Evolutionary conservation across 2,329 filamentous ascomycete species (phyloP).

Genomic region (Clathrospora elynae): DNA sequence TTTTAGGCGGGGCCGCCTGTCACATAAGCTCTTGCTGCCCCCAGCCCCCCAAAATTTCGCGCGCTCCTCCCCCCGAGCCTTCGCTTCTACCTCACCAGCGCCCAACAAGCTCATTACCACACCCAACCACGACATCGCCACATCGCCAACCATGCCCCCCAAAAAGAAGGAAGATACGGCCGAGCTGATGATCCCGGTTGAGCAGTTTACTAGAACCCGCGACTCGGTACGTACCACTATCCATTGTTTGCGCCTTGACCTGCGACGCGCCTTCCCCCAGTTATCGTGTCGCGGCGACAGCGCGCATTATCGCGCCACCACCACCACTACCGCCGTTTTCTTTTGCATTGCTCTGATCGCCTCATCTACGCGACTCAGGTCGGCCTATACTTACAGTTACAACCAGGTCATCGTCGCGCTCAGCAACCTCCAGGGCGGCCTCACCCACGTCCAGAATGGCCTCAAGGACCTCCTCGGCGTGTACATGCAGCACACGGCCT

Average conservation of each 20-base stretch:
- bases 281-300: constrained; percentile 14
- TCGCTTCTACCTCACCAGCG: constrained; percentile 7
- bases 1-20: constrained; percentile 11
- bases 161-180: constrained; percentile 42
- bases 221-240: constrained; percentile 70
- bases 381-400: constrained; percentile 11
- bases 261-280: constrained; percentile 25
- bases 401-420: constrained; percentile 75
- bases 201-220: constrained; percentile 78
- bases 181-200: constrained; percentile 62
- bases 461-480: constrained; percentile 80
- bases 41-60: constrained; percentile 4
- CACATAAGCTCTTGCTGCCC: constrained; percentile 15
- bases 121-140: constrained; percentile 10
- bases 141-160: constrained; percentile 30
- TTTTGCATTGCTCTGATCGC: constrained; percentile 24
- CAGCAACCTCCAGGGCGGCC: constrained; percentile 71
- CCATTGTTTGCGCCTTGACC: constrained; percentile 11
- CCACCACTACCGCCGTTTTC: constrained; percentile 1
- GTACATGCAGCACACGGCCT: constrained; percentile 87
- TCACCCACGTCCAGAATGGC: constrained; percentile 53
- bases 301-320: constrained; percentile 12
- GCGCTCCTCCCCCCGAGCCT: constrained; percentile 7
- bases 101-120: constrained; percentile 10
- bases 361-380: constrained; percentile 32